phyloP scores from a whole-genome alignment of 2,329 filamentous ascomycete species.

The Aspergillus sojae region DNA sequence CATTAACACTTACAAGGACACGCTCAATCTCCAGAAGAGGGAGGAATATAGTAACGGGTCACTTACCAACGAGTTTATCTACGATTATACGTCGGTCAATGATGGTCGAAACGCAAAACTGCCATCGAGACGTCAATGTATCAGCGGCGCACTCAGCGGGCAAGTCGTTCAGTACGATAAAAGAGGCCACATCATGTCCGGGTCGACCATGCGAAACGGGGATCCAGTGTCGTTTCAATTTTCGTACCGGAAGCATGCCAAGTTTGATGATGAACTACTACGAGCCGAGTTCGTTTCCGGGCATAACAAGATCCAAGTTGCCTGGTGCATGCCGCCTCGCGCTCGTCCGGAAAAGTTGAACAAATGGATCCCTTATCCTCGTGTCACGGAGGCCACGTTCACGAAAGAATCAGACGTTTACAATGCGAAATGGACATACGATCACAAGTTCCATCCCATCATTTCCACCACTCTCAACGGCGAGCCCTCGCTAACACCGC shows the following conservation, averaged over 20 bases:
- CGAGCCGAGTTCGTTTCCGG: conserved; percentile 57
- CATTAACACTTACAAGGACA: conserved; percentile 52
- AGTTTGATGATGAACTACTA: conserved; percentile 58
- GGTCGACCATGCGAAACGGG: conserved; percentile 56
- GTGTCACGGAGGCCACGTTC: conserved; percentile 58
- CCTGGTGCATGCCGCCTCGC: conserved; percentile 56
- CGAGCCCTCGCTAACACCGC: conserved; percentile 52
- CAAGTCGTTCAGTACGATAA: conserved; percentile 56
- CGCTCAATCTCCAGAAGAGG: conserved; percentile 48
- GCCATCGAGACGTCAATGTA: conserved; percentile 21
- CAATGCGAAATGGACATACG: conserved; percentile 53
- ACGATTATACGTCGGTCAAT: conserved; percentile 44
- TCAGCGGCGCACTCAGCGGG: conserved; percentile 34
- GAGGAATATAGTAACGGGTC: conserved; percentile 50
- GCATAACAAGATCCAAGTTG: conserved; percentile 57
- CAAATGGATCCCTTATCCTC: conserved; percentile 59
- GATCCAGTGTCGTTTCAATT: conserved; percentile 58
- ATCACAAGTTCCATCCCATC: conserved; percentile 53
- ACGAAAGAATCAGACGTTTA: conserved; percentile 56
- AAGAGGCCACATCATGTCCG: conserved; percentile 56
- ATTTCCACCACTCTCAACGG: conserved; percentile 56
- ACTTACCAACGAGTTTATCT: conserved; percentile 50
- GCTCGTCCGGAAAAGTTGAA: conserved; percentile 55
- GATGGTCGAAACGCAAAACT: conserved; percentile 14
- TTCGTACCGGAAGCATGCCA: conserved; percentile 57